Percentiles rank a stretch among this genome's conserved stretches.
phyloP scores from a whole-genome alignment of 2,329 filamentous ascomycete genomes.

The Paramyrothecium sp. region DNA sequence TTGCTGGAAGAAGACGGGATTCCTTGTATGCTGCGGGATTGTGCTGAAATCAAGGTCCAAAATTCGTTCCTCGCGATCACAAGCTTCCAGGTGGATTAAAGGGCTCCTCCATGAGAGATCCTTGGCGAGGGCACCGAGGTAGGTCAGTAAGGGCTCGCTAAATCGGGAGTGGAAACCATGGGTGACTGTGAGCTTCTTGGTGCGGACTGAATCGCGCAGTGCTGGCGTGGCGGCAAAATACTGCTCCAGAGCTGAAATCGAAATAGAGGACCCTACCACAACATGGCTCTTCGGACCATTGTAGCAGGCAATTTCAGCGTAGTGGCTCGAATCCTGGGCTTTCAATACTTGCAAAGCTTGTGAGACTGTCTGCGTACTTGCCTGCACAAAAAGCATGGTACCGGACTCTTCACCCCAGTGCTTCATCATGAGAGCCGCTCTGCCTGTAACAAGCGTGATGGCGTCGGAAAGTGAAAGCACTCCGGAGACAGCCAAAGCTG shows the following conservation, averaged over 20 bases:
- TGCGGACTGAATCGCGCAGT: constrained; percentile 12
- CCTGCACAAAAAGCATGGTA: constrained; percentile 37
- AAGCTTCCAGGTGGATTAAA: constrained; percentile 7
- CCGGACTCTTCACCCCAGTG: constrained; percentile 33
- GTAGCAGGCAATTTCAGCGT: constrained; percentile 41
- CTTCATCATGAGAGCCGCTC: constrained; percentile 27
- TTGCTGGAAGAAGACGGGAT: constrained; percentile 42
- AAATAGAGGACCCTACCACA: constrained; percentile 32
- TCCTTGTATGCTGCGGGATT: constrained; percentile 34
- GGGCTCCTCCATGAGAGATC: constrained; percentile 1
- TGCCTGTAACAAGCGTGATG: constrained; percentile 21
- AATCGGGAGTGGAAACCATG: constrained; percentile 46
- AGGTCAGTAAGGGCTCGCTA: constrained; percentile 29
- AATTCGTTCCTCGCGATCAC: neutral
- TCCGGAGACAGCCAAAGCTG: constrained; percentile 33
- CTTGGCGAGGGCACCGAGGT: constrained; percentile 21
- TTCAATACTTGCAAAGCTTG: neutral
- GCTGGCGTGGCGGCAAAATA: neutral
- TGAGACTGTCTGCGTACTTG: constrained; percentile 12
- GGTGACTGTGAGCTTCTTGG: constrained; percentile 40
- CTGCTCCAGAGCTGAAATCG: constrained; percentile 25
- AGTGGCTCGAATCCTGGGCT: neutral
- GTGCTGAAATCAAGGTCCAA: constrained; percentile 6
- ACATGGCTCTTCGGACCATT: constrained; percentile 42
- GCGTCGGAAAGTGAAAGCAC: constrained; percentile 26